Conservation (phyloP, 306 rosid species). For the Rosa chinensis region DNA sequence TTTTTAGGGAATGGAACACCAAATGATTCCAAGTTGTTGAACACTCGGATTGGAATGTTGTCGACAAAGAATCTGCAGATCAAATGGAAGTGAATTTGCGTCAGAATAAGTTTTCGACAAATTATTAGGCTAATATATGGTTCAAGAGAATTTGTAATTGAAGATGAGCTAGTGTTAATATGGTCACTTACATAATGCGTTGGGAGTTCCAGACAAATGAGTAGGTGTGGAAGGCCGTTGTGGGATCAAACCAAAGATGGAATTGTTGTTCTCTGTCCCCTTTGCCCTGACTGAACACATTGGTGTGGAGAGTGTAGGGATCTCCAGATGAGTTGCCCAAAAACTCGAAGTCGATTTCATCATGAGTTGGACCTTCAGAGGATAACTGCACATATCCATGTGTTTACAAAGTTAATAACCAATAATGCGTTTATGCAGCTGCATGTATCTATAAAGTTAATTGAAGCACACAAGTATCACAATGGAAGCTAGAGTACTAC, state of each 20-base stretch:
- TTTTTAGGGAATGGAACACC: conserved; percentile 42
- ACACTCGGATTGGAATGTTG: conserved; percentile 43
- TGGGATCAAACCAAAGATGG: conserved; percentile 55
- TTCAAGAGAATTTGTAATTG: background rate
- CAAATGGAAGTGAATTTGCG: background rate
- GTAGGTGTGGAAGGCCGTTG: conserved; percentile 49
- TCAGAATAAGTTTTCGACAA: background rate
- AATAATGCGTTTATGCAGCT: background rate
- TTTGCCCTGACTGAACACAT: conserved; percentile 41
- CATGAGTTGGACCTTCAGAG: conserved; percentile 53
- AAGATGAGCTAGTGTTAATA: too few relatives aligned
- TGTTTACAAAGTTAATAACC: background rate
- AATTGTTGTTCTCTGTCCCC: conserved; percentile 48
- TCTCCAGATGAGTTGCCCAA: conserved; percentile 45
- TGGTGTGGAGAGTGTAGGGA: conserved; percentile 51
- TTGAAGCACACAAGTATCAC: background rate
- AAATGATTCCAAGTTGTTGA: conserved; percentile 37
- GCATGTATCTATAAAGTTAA: background rate
- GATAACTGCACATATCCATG: conserved; percentile 48
- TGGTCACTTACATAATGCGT: conserved; percentile 38
- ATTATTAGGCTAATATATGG: background rate
- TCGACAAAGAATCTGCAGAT: conserved; percentile 38
- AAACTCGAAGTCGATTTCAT: conserved; percentile 51
- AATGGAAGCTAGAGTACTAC: conserved; percentile 13
- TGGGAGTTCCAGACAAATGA: conserved; percentile 42